Conservation (phyloP, 306 rosid genomes). For the Vigna nakashimae region DNA sequence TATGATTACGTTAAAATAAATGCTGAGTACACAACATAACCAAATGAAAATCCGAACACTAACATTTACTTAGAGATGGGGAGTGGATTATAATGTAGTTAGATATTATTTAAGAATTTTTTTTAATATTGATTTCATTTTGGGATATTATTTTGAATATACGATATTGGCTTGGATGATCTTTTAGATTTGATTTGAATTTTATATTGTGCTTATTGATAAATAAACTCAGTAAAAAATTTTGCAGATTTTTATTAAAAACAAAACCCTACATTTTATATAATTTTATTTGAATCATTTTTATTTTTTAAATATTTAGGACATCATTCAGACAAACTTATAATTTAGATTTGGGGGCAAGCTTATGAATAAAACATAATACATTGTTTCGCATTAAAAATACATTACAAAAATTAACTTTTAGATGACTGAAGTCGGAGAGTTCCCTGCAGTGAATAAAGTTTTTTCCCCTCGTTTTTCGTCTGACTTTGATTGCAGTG, state of each 20-base stretch:
- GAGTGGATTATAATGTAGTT: background rate
- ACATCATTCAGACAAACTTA: too few species aligned
- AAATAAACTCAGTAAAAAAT: background rate
- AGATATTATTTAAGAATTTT: background rate
- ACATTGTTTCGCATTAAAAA: too few species aligned
- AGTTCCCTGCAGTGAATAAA: background rate
- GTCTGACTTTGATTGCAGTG: background rate
- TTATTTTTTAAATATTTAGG: too few species aligned
- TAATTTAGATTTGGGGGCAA: too few species aligned
- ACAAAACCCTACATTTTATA: too few species aligned
- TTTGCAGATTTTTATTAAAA: too few species aligned
- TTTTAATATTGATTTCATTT: background rate
- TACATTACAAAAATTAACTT: too few species aligned
- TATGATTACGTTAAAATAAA: constrained; percentile 90
- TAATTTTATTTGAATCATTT: too few species aligned
- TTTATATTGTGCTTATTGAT: background rate
- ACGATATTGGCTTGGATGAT: background rate
- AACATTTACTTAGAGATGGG: background rate
- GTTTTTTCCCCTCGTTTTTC: background rate
- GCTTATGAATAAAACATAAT: too few species aligned
- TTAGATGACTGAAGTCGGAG: too few species aligned
- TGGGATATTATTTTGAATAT: background rate
- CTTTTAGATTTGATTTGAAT: background rate
- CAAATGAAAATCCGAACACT: background rate
- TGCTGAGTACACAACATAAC: constrained; percentile 83